Evolutionary conservation across 768 basidiomycete genomes (phyloP).

Genomic region (Clitopilus hobsonii): DNA sequence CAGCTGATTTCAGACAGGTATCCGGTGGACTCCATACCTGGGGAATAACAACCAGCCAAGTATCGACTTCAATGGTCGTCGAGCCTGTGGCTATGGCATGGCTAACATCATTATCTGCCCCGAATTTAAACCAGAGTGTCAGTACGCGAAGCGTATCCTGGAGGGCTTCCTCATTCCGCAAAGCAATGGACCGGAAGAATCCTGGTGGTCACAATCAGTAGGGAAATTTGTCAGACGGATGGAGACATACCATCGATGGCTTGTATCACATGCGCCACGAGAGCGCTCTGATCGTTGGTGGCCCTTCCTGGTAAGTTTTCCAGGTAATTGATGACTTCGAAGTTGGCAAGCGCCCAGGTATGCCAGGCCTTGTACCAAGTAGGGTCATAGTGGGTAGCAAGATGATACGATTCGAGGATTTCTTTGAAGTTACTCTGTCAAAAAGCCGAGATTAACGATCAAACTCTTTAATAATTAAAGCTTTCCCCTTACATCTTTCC

Average conservation of each 20-base stretch:
- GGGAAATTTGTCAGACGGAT: no score
- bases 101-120: constrained; percentile 84
- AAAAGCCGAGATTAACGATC: no score
- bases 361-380: constrained; percentile 99
- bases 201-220: no score
- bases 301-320: constrained; percentile 62
- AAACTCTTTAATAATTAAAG: no score
- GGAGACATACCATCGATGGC: constrained; percentile 73
- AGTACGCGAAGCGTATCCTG: constrained; percentile 92
- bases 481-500: constrained; percentile 76
- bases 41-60: constrained; percentile 98
- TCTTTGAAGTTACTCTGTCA: constrained; percentile 76
- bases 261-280: constrained; percentile 84
- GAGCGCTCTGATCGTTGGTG: constrained; percentile 54
- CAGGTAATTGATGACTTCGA: constrained; percentile 83
- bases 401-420: constrained; percentile 78
- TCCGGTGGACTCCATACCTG: constrained; percentile 53
- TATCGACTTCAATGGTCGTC: constrained; percentile 88
- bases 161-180: constrained; percentile 85
- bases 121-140: constrained; percentile 98
- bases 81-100: constrained; percentile 86
- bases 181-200: constrained; percentile 92
- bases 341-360: constrained; percentile 95
- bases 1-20: neutral
- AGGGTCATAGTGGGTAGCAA: constrained; percentile 88